Conservation (phyloP, 768 basidiomycete species). For the Lepiota venenata region DNA sequence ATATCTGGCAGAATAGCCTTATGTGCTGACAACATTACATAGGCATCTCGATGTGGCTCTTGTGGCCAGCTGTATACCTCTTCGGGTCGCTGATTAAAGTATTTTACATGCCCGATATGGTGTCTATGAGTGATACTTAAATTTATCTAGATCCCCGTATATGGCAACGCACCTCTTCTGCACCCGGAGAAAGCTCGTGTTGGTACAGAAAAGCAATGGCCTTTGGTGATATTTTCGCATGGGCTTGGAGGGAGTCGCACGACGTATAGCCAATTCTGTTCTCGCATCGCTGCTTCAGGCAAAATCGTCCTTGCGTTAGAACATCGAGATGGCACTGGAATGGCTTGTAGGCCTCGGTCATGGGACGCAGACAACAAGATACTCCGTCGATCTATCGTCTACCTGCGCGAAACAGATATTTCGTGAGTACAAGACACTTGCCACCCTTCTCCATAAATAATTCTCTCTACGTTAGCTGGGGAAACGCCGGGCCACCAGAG, state of each 20-base stretch:
- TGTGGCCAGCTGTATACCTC: slow-evolving; percentile 50
- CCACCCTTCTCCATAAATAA: background rate
- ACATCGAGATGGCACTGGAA: slow-evolving; percentile 79
- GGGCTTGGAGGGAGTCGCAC: slow-evolving; percentile 75
- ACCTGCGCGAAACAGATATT: slow-evolving; percentile 56
- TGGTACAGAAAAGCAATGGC: slow-evolving; percentile 45
- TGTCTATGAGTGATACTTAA: background rate
- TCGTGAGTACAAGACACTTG: slow-evolving; percentile 32
- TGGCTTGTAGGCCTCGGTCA: slow-evolving; percentile 39
- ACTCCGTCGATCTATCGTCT: slow-evolving; percentile 33
- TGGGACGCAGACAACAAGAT: slow-evolving; percentile 27
- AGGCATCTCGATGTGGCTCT: slow-evolving; percentile 38
- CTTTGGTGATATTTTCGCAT: slow-evolving; percentile 82
- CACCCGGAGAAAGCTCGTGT: slow-evolving; percentile 21
- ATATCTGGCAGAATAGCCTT: no score
- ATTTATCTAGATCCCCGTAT: slow-evolving; percentile 48
- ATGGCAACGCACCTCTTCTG: slow-evolving; percentile 52
- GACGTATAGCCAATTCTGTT: slow-evolving; percentile 74
- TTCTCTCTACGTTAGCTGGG: slow-evolving; percentile 22
- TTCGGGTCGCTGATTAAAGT: slow-evolving; percentile 50
- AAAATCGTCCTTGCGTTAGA: slow-evolving; percentile 80
- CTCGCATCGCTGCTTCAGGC: slow-evolving; percentile 71
- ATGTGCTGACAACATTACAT: background rate
- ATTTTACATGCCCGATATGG: background rate
- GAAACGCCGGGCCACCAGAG: slow-evolving; percentile 19